Conservation (phyloP, 1,284 basidiomycete genomes). For the Marasmius sp. region DNA sequence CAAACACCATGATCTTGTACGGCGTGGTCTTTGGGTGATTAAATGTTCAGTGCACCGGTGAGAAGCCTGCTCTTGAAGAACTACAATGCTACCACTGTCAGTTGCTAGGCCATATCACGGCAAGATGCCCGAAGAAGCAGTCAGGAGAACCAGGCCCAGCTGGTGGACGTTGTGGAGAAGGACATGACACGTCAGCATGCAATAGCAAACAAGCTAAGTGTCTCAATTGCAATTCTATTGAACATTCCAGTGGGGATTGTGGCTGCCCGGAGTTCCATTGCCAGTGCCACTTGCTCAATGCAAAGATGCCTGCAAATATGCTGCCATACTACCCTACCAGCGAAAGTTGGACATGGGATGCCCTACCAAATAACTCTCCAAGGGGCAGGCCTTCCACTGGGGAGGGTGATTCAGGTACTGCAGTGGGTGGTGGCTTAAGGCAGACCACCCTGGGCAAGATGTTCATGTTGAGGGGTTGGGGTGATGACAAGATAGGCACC, state of each 20-base stretch:
- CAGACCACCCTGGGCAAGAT: not conserved
- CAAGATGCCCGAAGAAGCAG: not conserved
- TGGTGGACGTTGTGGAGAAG: conserved; percentile 6
- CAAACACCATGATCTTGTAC: not conserved
- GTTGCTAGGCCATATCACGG: not conserved
- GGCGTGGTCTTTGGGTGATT: not conserved
- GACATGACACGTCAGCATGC: conserved; percentile 9
- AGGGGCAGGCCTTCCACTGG: not conserved
- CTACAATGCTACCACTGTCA: conserved; percentile 10
- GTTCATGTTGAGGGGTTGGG: too few relatives aligned
- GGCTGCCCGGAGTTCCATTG: conserved; percentile 6
- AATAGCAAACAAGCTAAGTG: conserved; percentile 1
- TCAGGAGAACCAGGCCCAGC: not conserved
- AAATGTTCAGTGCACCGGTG: not conserved
- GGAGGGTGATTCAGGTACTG: too few relatives aligned
- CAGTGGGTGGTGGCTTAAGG: too few relatives aligned
- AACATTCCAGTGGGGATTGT: conserved; percentile 14
- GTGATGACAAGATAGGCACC: too few relatives aligned
- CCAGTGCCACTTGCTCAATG: not conserved
- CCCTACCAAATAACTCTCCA: not conserved
- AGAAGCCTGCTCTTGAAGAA: conserved; percentile 5
- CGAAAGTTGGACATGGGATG: conserved; percentile 8
- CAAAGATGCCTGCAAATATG: conserved; percentile 5
- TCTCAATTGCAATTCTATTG: conserved; percentile 9
- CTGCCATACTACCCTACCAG: conserved; percentile 14